Conservation (phyloP, 1,139 yeast genomes). For the Eremothecium gossypii region DNA sequence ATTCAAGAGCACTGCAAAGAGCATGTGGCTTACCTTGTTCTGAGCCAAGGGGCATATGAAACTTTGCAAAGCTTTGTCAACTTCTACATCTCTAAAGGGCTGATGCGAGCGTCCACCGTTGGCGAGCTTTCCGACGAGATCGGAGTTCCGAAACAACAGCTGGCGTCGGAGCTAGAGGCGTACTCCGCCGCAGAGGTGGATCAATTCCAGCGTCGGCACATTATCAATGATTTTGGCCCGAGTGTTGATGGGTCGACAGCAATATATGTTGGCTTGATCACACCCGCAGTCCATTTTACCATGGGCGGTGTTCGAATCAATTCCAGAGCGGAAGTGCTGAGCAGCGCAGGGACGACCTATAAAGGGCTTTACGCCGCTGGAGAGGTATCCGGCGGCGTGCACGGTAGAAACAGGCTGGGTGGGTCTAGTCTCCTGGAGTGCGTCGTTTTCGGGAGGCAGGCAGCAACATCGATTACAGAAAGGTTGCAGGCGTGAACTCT, state of each 20-base stretch:
- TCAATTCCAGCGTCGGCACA: slow-evolving; percentile 26
- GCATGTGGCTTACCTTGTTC: slow-evolving; percentile 32
- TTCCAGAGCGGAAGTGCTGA: slow-evolving; percentile 46
- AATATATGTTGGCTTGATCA: slow-evolving; percentile 37
- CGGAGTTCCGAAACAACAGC: slow-evolving; percentile 32
- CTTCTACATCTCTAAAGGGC: slow-evolving; percentile 57
- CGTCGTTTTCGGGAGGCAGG: slow-evolving; percentile 64
- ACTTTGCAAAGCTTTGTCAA: slow-evolving; percentile 41
- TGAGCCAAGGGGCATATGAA: slow-evolving; percentile 32
- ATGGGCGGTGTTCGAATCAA: slow-evolving; percentile 79
- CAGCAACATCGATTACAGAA: slow-evolving; percentile 25
- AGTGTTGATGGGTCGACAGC: slow-evolving; percentile 19
- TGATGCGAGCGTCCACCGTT: slow-evolving; percentile 47
- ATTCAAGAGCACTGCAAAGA: slow-evolving; percentile 33
- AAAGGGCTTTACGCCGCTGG: slow-evolving; percentile 68
- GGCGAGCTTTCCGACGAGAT: slow-evolving; percentile 39
- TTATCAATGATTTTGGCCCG: slow-evolving; percentile 26
- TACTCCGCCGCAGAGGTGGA: slow-evolving; percentile 35
- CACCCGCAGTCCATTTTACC: slow-evolving; percentile 76
- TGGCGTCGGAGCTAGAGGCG: slow-evolving; percentile 38
- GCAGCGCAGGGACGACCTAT: slow-evolving; percentile 37
- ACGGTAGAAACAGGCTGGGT: slow-evolving; percentile 70
- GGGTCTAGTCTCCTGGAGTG: slow-evolving; percentile 72
- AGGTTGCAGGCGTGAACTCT: slow-evolving; percentile 6
- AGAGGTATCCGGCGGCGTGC: slow-evolving; percentile 77